Percentiles rank a stretch among this genome's conserved stretches.
phyloP scores from a whole-genome alignment of 345 rosid genomes.

The Stellera chamaejasme region DNA sequence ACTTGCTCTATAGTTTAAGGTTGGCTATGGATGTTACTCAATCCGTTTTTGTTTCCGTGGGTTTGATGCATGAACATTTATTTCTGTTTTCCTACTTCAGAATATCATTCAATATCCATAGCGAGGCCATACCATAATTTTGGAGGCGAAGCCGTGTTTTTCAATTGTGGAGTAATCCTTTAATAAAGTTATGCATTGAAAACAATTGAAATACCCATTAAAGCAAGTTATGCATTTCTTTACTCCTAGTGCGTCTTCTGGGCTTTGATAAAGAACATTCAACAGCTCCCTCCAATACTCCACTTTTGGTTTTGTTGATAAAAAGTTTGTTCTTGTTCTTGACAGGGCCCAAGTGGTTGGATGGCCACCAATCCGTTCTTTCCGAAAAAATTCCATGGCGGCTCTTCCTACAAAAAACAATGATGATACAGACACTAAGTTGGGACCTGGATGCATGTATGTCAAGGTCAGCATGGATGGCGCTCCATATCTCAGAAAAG shows the following conservation, averaged over 20 bases:
- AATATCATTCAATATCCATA: too few species aligned
- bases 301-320: background rate
- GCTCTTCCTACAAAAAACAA: constrained; percentile 40
- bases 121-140: too few species aligned
- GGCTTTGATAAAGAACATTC: background rate
- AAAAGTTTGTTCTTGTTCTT: background rate
- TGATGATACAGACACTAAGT: constrained; percentile 27
- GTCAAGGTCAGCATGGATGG: constrained; percentile 87
- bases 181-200: too few species aligned
- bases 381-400: constrained; percentile 67
- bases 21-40: too few species aligned
- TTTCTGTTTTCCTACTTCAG: too few species aligned
- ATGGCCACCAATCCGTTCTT: constrained; percentile 81
- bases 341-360: constrained; percentile 70
- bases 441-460: constrained; percentile 45
- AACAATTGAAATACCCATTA: background rate
- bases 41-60: too few species aligned
- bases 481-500: constrained; percentile 69
- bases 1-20: too few species aligned
- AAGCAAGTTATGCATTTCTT: background rate
- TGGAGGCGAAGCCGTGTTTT: too few species aligned
- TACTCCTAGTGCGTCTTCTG: background rate
- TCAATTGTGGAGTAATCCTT: too few species aligned
- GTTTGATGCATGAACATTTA: too few species aligned
- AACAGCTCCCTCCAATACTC: background rate